Evolutionary conservation across 495 filamentous ascomycete species (phyloP).

Genomic region (Aspergillus bridgeri): DNA sequence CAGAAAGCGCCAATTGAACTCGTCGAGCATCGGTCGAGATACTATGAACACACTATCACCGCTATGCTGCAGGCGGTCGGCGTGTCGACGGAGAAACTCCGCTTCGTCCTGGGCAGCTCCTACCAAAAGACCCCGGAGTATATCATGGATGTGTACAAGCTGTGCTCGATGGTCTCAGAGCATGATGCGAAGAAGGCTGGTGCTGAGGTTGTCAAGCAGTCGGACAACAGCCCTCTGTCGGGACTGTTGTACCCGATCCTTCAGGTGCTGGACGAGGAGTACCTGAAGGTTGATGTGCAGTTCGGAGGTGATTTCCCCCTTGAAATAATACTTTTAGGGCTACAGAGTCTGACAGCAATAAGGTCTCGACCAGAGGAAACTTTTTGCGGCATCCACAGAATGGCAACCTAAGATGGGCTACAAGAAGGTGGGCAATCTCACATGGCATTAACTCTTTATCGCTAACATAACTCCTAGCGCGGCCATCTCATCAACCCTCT

Average conservation of each 20-base stretch:
- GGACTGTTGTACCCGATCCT: conserved; percentile 77
- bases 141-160: conserved; percentile 40
- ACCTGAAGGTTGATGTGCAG: conserved; percentile 80
- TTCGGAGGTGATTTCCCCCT: conserved; percentile 42
- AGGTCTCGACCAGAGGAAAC: conserved; percentile 77
- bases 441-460: not conserved
- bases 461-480: conserved; percentile 36
- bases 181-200: conserved; percentile 79
- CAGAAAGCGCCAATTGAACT: conserved; percentile 60
- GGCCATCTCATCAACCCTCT: conserved; percentile 90
- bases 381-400: conserved; percentile 74
- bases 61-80: conserved; percentile 65
- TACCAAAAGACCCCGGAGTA: conserved; percentile 61
- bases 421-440: conserved; percentile 40
- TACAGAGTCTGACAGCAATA: no score
- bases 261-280: conserved; percentile 88
- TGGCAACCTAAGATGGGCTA: conserved; percentile 43
- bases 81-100: conserved; percentile 66
- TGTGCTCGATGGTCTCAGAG: conserved; percentile 33
- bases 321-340: no score
- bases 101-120: conserved; percentile 78
- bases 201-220: conserved; percentile 91
- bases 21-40: conserved; percentile 71
- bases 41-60: conserved; percentile 66
- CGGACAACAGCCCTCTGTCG: conserved; percentile 65